Percentiles rank a stretch among this genome's conserved stretches.
phyloP scores from a whole-genome alignment of 495 filamentous ascomycete species.

The Aspergillus incahuasiensis region DNA sequence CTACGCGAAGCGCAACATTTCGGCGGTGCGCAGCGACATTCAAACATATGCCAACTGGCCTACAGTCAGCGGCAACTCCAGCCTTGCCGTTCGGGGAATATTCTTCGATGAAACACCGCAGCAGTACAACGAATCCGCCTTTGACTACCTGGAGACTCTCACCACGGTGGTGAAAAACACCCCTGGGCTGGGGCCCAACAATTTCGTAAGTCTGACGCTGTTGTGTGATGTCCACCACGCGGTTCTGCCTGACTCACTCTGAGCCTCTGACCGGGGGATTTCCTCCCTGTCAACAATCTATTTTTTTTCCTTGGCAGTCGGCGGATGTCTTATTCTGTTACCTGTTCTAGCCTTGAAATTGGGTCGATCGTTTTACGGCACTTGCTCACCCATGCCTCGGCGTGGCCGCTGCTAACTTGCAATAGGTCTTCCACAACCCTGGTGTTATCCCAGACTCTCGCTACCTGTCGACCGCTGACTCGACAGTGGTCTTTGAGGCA shows the following conservation, averaged over 20 bases:
- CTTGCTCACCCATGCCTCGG: slow-evolving; percentile 7
- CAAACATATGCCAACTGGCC: slow-evolving; percentile 46
- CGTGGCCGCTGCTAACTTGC: slow-evolving; percentile 14
- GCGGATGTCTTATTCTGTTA: neutral
- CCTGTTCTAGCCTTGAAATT: slow-evolving; percentile 7
- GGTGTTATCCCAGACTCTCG: slow-evolving; percentile 43
- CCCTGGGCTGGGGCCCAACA: slow-evolving; percentile 32
- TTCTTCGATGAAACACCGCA: slow-evolving; percentile 48
- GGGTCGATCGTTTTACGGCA: slow-evolving; percentile 7
- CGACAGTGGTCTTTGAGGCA: slow-evolving; percentile 45
- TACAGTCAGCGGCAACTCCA: slow-evolving; percentile 27
- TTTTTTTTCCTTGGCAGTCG: neutral
- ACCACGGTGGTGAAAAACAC: slow-evolving; percentile 31
- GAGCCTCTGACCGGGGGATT: neutral
- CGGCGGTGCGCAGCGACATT: slow-evolving; percentile 40
- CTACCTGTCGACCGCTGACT: slow-evolving; percentile 38
- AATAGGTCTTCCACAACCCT: slow-evolving; percentile 47
- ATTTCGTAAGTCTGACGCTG: slow-evolving; percentile 33
- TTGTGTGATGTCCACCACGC: slow-evolving; percentile 8
- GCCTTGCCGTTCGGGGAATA: slow-evolving; percentile 40
- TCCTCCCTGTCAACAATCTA: neutral
- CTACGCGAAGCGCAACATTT: slow-evolving; percentile 42
- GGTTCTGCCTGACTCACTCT: neutral
- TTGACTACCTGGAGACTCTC: slow-evolving; percentile 36
- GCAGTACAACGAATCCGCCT: slow-evolving; percentile 29